These are phyloP conservation scores for Leptographium galeiforme DNA, from an alignment of 2,329 filamentous ascomycete species.

Conservation along the genomic window DNA sequence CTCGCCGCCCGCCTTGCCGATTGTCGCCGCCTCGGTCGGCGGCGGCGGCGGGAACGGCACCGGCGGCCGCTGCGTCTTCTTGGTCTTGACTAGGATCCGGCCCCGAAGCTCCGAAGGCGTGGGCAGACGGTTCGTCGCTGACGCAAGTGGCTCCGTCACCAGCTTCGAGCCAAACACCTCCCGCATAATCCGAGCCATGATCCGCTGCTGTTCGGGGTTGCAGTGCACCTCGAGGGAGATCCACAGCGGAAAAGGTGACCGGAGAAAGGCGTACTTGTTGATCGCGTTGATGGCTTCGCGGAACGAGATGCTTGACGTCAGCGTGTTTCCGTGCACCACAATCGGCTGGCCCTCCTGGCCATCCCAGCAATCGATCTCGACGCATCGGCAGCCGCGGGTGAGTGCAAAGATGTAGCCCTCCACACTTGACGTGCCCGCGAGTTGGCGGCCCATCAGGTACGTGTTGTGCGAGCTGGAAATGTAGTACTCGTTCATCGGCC, in stretches of 20 bases:
- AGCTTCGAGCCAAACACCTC: slow-evolving; percentile 71
- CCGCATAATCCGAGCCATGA: slow-evolving; percentile 84
- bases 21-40: slow-evolving; percentile 13
- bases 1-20: slow-evolving; percentile 6
- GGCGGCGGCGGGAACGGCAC: slow-evolving; percentile 3
- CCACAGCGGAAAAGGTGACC: slow-evolving; percentile 79
- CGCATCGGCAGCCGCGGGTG: slow-evolving; percentile 78
- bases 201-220: slow-evolving; percentile 63
- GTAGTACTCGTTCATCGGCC: slow-evolving; percentile 91
- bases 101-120: slow-evolving; percentile 75
- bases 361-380: slow-evolving; percentile 98
- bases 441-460: slow-evolving; percentile 82
- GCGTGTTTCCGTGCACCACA: slow-evolving; percentile 80
- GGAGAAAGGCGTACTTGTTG: slow-evolving; percentile 84
- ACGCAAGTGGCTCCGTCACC: slow-evolving; percentile 60
- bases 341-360: slow-evolving; percentile 75
- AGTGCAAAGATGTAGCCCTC: slow-evolving; percentile 90
- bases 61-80: slow-evolving; percentile 48
- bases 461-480: slow-evolving; percentile 99
- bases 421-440: slow-evolving; percentile 79
- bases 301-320: slow-evolving; percentile 82
- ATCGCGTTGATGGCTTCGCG: slow-evolving; percentile 85
- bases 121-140: slow-evolving; percentile 56
- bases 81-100: slow-evolving; percentile 87
- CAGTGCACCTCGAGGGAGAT: slow-evolving; percentile 95